Conservation (phyloP, 768 basidiomycete genomes). For the Kwoniella botswanensis region DNA sequence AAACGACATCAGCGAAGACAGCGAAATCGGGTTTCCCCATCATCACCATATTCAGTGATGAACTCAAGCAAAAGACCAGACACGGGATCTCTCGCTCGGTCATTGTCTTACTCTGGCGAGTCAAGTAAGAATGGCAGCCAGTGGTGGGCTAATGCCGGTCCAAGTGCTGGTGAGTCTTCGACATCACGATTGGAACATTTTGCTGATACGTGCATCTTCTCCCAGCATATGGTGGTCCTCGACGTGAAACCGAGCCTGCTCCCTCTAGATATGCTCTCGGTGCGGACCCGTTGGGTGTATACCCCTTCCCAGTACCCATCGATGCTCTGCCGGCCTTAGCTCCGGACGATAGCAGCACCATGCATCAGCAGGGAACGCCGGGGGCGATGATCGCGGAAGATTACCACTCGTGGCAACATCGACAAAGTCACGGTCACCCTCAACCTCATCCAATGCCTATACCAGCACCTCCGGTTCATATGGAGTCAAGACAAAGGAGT, state of each 20-base stretch:
- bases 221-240: conserved; percentile 2
- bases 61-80: conserved; percentile 8
- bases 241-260: conserved; percentile 15
- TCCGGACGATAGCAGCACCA: conserved; percentile 11
- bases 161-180: background rate
- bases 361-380: conserved; percentile 17
- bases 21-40: conserved; percentile 10
- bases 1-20: conserved; percentile 19
- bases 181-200: too few relatives aligned
- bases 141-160: background rate
- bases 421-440: background rate
- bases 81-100: conserved; percentile 8
- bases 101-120: conserved; percentile 16
- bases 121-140: conserved; percentile 3
- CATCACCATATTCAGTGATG: conserved; percentile 24
- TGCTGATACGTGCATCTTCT: too few relatives aligned
- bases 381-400: conserved; percentile 15
- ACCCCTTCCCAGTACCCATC: conserved; percentile 46
- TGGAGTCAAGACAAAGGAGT: background rate
- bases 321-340: conserved; percentile 36
- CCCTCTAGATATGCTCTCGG: conserved; percentile 1
- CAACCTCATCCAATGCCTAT: background rate
- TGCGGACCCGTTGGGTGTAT: conserved; percentile 22
- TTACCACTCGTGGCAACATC: conserved; percentile 22
- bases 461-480: background rate